Conservation (phyloP, 2,329 filamentous ascomycete genomes). For the Anthostomella pinea region DNA sequence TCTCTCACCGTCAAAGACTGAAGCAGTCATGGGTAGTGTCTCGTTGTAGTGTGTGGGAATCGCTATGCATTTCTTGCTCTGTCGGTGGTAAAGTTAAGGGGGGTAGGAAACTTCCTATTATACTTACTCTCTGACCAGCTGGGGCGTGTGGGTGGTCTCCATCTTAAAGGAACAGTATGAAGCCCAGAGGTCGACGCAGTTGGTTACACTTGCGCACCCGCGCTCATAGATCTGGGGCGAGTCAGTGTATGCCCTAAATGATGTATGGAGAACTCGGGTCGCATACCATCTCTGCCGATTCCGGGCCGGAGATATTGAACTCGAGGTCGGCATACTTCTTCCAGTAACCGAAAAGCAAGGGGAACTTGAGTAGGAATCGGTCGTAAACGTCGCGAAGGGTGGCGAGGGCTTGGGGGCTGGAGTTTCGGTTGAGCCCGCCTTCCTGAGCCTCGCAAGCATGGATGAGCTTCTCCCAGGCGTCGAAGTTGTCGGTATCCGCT, state of each 20-base stretch:
- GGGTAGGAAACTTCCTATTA: constrained; percentile 63
- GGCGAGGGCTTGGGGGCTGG: constrained; percentile 87
- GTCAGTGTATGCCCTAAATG: constrained; percentile 23
- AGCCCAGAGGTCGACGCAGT: constrained; percentile 94
- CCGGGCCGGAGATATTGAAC: constrained; percentile 93
- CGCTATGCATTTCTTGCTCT: constrained; percentile 34
- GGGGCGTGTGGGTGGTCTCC: constrained; percentile 91
- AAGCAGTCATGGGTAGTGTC: constrained; percentile 35
- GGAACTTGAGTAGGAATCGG: constrained; percentile 89
- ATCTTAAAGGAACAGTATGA: constrained; percentile 98
- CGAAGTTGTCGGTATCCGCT: constrained; percentile 82
- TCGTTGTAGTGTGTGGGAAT: constrained; percentile 25
- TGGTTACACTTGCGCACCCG: constrained; percentile 87
- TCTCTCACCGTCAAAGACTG: constrained; percentile 65
- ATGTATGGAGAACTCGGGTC: not conserved
- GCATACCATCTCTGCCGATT: constrained; percentile 89
- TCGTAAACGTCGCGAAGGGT: constrained; percentile 87
- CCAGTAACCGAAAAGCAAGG: constrained; percentile 96
- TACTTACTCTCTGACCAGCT: constrained; percentile 99
- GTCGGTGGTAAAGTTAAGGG: constrained; percentile 57
- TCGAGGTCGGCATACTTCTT: constrained; percentile 99
- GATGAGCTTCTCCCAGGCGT: constrained; percentile 91
- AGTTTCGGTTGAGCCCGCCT: constrained; percentile 93
- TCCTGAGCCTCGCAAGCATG: constrained; percentile 80
- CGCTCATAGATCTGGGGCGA: constrained; percentile 79